These are phyloP conservation scores for Penicillium hesseltinei DNA, from an alignment of 2,329 filamentous ascomycete species.

Conservation along the genomic window DNA sequence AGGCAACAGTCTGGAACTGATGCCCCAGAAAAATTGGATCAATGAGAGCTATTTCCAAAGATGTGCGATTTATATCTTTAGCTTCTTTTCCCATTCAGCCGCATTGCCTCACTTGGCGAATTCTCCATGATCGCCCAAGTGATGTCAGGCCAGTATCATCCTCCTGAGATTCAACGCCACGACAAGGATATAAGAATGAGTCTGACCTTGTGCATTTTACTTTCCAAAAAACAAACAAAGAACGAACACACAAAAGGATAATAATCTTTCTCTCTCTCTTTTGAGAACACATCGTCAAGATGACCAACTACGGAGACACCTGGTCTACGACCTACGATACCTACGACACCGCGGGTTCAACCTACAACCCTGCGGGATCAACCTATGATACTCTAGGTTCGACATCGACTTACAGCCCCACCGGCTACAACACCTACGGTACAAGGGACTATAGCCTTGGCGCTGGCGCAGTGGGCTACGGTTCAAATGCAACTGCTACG, in stretches of 20 bases:
- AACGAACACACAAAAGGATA: background rate
- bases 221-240: background rate
- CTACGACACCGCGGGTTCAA: conserved; percentile 25
- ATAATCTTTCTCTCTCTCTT: background rate
- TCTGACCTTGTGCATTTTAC: background rate
- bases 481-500: conserved; percentile 15
- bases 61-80: background rate
- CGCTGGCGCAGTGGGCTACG: conserved; percentile 12
- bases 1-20: conserved; percentile 16
- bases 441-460: conserved; percentile 17
- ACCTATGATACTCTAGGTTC: conserved; percentile 15
- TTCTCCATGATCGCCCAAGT: background rate
- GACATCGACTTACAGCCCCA: conserved; percentile 16
- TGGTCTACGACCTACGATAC: conserved; percentile 18
- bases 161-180: conserved; percentile 16
- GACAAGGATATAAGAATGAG: conserved; percentile 15
- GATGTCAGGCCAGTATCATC: conserved; percentile 23
- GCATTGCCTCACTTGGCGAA: conserved; percentile 15
- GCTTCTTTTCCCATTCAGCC: background rate
- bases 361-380: conserved; percentile 26
- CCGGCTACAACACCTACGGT: conserved; percentile 19
- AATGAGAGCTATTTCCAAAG: background rate
- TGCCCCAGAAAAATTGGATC: background rate
- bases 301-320: conserved; percentile 19
- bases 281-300: conserved; percentile 15